These are phyloP conservation scores for Corchorus capsularis DNA, from an alignment of 345 rosid species.

Conservation along the genomic window DNA sequence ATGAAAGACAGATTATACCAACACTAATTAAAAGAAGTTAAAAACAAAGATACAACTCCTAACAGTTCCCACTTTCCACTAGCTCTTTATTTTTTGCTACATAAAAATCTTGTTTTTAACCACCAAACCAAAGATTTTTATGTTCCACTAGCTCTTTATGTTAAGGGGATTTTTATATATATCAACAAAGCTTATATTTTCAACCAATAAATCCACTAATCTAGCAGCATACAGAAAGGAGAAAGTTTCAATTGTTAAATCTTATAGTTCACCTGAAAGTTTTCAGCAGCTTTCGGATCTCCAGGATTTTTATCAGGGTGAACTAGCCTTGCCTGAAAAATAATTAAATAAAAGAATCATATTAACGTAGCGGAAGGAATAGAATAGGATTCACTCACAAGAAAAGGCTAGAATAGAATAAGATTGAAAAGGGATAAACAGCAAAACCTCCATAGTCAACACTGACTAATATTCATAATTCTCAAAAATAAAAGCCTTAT, in stretches of 20 bases:
- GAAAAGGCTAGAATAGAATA: no score
- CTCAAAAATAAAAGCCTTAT: no score
- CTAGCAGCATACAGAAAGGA: background rate
- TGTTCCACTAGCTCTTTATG: background rate
- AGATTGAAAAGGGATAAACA: no score
- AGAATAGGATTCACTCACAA: no score
- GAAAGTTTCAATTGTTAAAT: background rate
- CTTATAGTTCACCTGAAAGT: conserved; percentile 68
- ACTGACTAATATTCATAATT: no score
- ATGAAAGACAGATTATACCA: background rate
- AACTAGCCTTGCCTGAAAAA: conserved; percentile 77
- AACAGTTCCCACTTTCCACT: background rate
- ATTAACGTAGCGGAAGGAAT: no score
- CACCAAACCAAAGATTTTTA: no score
- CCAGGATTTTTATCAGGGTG: conserved; percentile 97
- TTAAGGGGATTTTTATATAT: background rate
- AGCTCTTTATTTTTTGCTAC: no score
- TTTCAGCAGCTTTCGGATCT: conserved; percentile 87
- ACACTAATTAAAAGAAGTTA: background rate
- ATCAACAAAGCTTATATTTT: background rate
- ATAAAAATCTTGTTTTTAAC: no score
- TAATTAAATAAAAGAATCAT: background rate
- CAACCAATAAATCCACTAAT: background rate
- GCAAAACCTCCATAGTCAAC: no score
- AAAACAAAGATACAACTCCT: background rate